Evolutionary conservation across 495 filamentous ascomycete genomes (phyloP), one percentile per base, ranked within the genome.

Genomic region (Oleoguttula mirabilis): DNA sequence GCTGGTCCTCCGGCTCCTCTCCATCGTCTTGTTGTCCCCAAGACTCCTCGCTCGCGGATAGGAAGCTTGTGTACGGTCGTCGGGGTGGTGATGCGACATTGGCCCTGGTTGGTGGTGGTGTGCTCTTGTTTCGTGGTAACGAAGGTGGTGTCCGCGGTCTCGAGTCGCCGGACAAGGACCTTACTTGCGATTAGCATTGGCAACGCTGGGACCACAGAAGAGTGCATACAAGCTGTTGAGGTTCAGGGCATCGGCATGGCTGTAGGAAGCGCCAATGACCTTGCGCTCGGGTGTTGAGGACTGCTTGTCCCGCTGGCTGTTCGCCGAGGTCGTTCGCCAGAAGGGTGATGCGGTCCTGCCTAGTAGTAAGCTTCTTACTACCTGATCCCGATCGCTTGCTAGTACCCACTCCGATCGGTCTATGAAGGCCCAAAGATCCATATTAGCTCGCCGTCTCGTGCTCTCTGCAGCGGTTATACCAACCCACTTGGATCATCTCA

Each of bases 401-500:
- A 5, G 4, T 33, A 12, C 49, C 25, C 36, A 75, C 70, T 73
- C 68, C 30, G 67, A 64, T 43, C 61, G 66, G 52, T 70, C 71
- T 71, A 52, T 38, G 41, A 49, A 45, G 22, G 41, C 37, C 37
- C 38, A 39, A 6, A 39, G 37, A 36, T 50, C 47, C 43, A 41
- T 45, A 35, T 46, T 45, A 51, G 47, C 42, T 46, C 8, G 47
- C 33, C n/a, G 32, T 39, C 10, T 28, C 23, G 36, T 45, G 41
- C 43, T 27, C 32, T 10, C n/a, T 36, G 37, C 16, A 16, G 36
- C 28, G 35, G 41, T 56, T 55, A 58, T 65, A 80, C 77, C 71
- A 76, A 95, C 90, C 90, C 71, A 98, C 86, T 79, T 98, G 88
- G 50, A 94, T 84, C 90, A 98, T 98, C 75, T 98, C 88, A 88